A percentile compares a stretch with the other conserved stretches of the same genome.
Conservation (phyloP, 345 rosid genomes). For the Linum usitatissimum region DNA sequence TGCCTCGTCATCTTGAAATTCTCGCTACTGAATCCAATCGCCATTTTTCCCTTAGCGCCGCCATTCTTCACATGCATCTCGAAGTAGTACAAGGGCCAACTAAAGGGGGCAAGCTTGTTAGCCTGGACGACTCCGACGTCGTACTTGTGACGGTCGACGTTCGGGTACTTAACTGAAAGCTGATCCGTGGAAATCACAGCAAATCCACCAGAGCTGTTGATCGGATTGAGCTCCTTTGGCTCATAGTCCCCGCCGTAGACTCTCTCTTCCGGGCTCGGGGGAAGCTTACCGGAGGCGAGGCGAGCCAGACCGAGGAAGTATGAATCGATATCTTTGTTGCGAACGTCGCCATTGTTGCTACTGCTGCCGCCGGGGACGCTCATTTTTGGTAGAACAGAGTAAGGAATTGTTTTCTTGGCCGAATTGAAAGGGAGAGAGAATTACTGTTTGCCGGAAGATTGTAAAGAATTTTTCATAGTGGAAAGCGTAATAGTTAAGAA, state of each 20-base stretch:
- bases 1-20: constrained; percentile 80
- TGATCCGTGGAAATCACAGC: constrained; percentile 67
- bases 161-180: constrained; percentile 68
- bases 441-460: no score
- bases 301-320: constrained; percentile 38
- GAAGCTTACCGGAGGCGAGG: constrained; percentile 24
- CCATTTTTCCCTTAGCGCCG: constrained; percentile 64
- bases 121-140: constrained; percentile 88
- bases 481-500: no score
- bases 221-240: constrained; percentile 78
- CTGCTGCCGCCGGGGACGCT: background rate
- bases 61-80: constrained; percentile 78
- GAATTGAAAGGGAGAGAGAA: no score
- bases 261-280: constrained; percentile 16
- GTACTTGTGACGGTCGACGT: constrained; percentile 51
- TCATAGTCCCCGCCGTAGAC: constrained; percentile 42
- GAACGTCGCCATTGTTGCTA: constrained; percentile 5
- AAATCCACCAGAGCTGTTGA: constrained; percentile 82
- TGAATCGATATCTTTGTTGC: constrained; percentile 32
- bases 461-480: no score
- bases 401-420: no score
- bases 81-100: constrained; percentile 70
- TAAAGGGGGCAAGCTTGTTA: constrained; percentile 63
- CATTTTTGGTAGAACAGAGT: no score
- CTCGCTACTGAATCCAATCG: constrained; percentile 76